Conservation (phyloP, 2,329 filamentous ascomycete genomes). For the Aureobasidium sp. region DNA sequence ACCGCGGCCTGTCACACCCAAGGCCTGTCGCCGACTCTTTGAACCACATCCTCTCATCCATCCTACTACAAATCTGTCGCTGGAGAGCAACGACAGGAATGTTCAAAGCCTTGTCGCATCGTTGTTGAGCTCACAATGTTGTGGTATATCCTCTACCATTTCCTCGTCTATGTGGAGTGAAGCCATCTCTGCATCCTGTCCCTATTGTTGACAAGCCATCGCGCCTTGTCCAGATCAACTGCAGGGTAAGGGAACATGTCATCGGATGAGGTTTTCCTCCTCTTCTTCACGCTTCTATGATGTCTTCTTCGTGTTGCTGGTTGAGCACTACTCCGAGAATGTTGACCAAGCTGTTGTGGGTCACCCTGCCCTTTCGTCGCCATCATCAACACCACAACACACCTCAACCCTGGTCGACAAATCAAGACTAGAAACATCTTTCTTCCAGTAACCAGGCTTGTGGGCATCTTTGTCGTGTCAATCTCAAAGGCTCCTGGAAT, state of each 20-base stretch:
- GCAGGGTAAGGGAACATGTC: too few species aligned
- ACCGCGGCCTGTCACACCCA: neutral
- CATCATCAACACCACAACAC: neutral
- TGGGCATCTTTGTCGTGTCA: neutral
- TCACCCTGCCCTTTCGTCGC: neutral
- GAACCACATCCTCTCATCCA: too few species aligned
- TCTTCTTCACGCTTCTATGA: too few species aligned
- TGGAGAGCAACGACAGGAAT: neutral
- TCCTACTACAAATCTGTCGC: neutral
- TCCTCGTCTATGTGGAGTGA: too few species aligned
- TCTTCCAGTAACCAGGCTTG: neutral
- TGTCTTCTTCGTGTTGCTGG: too few species aligned
- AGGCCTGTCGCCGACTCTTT: neutral
- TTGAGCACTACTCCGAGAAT: too few species aligned
- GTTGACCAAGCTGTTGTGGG: neutral
- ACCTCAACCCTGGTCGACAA: neutral
- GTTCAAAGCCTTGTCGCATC: neutral
- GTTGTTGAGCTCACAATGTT: neutral
- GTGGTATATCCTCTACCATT: too few species aligned
- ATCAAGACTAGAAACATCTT: neutral
- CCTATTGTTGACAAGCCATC: too few species aligned
- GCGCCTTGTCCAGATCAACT: too few species aligned
- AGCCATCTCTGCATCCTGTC: too few species aligned
- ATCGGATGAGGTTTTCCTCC: too few species aligned
- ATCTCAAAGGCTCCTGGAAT: neutral